Base-by-base conservation (phyloP, 176 grass and related monocot genomes). In the Aegilops tauschii region DNA sequence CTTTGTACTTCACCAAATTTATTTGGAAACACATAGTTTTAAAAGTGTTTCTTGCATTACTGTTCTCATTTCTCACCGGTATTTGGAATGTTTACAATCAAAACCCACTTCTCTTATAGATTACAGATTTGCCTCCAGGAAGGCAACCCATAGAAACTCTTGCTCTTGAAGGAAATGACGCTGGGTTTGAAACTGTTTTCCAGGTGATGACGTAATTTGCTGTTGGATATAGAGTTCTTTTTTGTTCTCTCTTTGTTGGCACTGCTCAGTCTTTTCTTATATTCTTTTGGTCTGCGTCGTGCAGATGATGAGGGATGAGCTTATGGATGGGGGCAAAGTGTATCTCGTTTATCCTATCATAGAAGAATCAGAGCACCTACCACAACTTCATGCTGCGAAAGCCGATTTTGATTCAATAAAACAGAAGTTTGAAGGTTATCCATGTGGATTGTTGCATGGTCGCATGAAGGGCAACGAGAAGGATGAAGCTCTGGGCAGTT, bases 311-410 rank as follows among this genome's bases (percentile, higher is more conserved):
- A 89, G 73, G 61, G 90, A 93, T 84, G 97, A 98, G 68, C 90
- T 98, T 25, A 79, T 79, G 6, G 70, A 79, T 80, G 94, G 90
- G 50, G 97, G 97, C 73, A 98, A 96, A 82, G 66, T 98, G 20
- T 98, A 96, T 80, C 92, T 96, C 54, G 97, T 98, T 52, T 98
- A 92, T 84, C 97, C 97, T 62, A 82, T 96, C 77, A 96, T 98
- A 77, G 82, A 94, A 54, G 94, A 93, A 83, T 98, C 97, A n/a
- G 97, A 91, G 80, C 90, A 96, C 12, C 73, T 91, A 30, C 97
- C 97, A 23, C 85, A 96, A 91, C 82, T 98, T 61, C 92, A 76
- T 78, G 97, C 97, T 72, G 97, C 92, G 70, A 89, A 88, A 85
- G 86, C 89, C 18, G 90, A 93, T 66, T 89, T 94, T 63, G 86